Base-by-base conservation (phyloP, 495 filamentous ascomycete species). In the Neurospora tetrasperma region DNA sequence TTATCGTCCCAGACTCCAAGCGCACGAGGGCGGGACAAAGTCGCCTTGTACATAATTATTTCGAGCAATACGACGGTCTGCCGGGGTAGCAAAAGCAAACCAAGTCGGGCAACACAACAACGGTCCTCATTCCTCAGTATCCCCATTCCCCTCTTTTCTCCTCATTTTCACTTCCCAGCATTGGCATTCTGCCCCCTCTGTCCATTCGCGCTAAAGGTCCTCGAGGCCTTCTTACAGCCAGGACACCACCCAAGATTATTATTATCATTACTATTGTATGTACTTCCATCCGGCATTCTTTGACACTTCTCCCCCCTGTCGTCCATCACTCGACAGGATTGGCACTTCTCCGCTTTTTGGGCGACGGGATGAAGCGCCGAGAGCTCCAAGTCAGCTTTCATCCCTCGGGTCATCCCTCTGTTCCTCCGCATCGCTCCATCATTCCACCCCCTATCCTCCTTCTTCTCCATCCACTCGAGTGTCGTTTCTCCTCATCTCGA, bases 81-180 rank as follows among this genome's bases (percentile, higher is more conserved):
- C 27, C 14, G 54, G 27, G 48, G 20, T 39, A 14, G 12, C 46
- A 27, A 54, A 48, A 54, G 46, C 46, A 54, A 27, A 31, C 48
- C 46, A 54, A 54, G 54, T 62, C 27, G 54, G 27, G 35, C 69
- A 70, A 41, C 69, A 42, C 69, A 41, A 42, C 16, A 66, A 66
- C 54, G 54, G 54, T 18, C 54, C 35, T 62, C 54, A 62, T 66
- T 66, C 27, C 35, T 66, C 54, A 35, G 54, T 35, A 16, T 66
- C 54, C n/a, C 41, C 39, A 10, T 41, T 76, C 75, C 74, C 71
- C 70, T 68, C 75, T 73, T 76, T 76, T 76, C 71, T 73, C 72
- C 66, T 74, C 73, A 75, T 72, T 73, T 70, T 42, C 59, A 71
- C 43, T 69, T 68, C 68, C 72, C 71, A 78, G 75, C 78, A 78